Evolutionary conservation across 768 basidiomycete species (phyloP), one percentile per base, ranked within the genome.

Genomic region (Daedalea quercina): DNA sequence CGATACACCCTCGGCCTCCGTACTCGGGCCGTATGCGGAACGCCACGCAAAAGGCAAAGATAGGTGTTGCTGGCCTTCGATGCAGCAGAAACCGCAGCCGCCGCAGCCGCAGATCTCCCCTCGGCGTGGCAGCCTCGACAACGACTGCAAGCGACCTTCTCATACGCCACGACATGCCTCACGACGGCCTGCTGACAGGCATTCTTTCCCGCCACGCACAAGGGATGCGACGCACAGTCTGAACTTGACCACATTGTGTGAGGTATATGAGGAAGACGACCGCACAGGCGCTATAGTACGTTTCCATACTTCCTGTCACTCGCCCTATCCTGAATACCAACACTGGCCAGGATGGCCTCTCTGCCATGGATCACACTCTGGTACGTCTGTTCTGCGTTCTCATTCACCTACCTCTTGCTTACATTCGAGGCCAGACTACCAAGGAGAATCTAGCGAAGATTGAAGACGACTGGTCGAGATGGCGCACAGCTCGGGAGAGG

Each of bases 281-380:
- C 9, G 12, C 25, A 4, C 2, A 20, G 12, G 23, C 23, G 7
- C 24, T 22, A 11, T 7, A n/a, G 52, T 53, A 44, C 31, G 44
- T 43, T 13, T 24, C 33, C 23, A 19, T 31, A 4, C 44, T 24
- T 23, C 26, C 33, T 37, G 24, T 31, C n/a, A 22, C 34, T 24
- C 11, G 15, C 37, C n/a, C 17, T 9, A 33, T 12, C 34, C 26
- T n/a, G 4, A 20, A 17, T 41, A 17, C 45, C 44, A 31, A 23
- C 34, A 3, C 26, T 31, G 26, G 45, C 52, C 52, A 53, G 24
- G 33, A 53, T 53, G 52, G 52, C 45, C 17, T 15, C 22, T 44
- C 33, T n/a, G 45, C 34, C 31, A 53, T 53, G 52, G 6, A 9
- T 40, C 13, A 42, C 33, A 19, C 15, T 53, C 22, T 53, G 37